Evolutionary conservation across 1,139 yeast genomes (phyloP), one percentile per base, ranked within the genome.

Genomic region (Saccharomyces pastorianus): DNA sequence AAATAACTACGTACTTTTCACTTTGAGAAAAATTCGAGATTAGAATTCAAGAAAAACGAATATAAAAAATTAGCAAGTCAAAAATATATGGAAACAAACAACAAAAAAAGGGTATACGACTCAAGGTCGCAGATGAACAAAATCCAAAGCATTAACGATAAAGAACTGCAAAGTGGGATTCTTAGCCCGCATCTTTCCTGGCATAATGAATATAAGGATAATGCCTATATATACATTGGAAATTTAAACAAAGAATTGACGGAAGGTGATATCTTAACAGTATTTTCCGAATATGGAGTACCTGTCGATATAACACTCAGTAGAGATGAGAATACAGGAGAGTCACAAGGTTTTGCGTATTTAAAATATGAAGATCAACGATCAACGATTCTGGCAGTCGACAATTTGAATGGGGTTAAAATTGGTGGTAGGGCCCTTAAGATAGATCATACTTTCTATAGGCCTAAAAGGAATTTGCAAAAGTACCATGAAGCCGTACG

Each of bases 221-320:
- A 95, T 0, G 82, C 85, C 1, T 82, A 77, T 59, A 70, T 84
- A 2, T 80, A 71, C 64, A 82, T 91, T 31, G 95, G 96, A 0
- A 83, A 86, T n/a, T 69, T 93, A 23, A 85, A 90, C 11, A 71
- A 64, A 17, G 80, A 79, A 48, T 67, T 90, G 46, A 81, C 81
- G 8, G 96, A 88, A 63, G 83, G 83, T 47, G 98, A 93, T 64
- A 70, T 93, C 1, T 65, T 90, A 9, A 78, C 83, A 0, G 81
- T 91, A 44, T 93, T 93, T 66, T 86, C 96, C 4, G 98, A 93
- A 67, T 93, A 79, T 68, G 99, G 99, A 0, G 78, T 84, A 28
- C 96, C 97, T 0, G 85, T 88, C 0, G 90, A 87, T 65, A 68
- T 91, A 44, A 82, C 85, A 55, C 72, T 93, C 55, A 77, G 82